Evolutionary conservation across 495 filamentous ascomycete genomes (phyloP).

Genomic region (Lasiosphaeris hirsuta): DNA sequence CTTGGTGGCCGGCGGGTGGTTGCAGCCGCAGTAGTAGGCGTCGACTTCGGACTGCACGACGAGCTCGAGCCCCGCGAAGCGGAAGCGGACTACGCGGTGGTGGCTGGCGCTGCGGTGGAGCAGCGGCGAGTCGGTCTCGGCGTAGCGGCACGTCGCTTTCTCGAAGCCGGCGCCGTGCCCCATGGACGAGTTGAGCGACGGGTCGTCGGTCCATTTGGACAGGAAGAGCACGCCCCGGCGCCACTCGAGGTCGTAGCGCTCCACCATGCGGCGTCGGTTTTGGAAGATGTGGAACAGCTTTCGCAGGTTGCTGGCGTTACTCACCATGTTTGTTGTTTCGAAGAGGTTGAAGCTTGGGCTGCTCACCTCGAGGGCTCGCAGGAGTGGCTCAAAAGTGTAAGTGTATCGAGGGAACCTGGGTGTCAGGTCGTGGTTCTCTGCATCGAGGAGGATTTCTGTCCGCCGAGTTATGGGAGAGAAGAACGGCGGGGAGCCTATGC

Average conservation of each 20-base stretch:
- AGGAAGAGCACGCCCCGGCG: conserved; percentile 11
- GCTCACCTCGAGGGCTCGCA: conserved; percentile 16
- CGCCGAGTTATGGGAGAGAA: conserved; percentile 11
- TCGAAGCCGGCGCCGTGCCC: conserved; percentile 26
- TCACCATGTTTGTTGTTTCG: conserved; percentile 12
- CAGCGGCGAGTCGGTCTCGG: neutral
- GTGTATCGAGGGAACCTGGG: conserved; percentile 9
- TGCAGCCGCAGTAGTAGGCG: conserved; percentile 19
- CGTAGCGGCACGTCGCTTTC: conserved; percentile 19
- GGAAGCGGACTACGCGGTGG: conserved; percentile 25
- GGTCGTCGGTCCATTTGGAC: conserved; percentile 22
- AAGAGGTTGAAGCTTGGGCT: conserved; percentile 13
- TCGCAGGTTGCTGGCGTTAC: conserved; percentile 24
- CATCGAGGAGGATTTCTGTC: conserved; percentile 3
- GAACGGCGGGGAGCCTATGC: conserved; percentile 16
- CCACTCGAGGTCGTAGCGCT: conserved; percentile 24
- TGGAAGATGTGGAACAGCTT: conserved; percentile 23
- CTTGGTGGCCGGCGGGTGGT: neutral
- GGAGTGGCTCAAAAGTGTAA: conserved; percentile 22
- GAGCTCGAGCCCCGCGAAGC: conserved; percentile 17
- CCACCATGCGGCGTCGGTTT: neutral
- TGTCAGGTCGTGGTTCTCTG: neutral
- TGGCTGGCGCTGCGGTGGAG: conserved; percentile 23
- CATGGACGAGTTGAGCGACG: neutral
- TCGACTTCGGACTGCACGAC: conserved; percentile 28